Evolutionary conservation across 129 eudicot genomes (phyloP).

Genomic region (Tagetes erecta): DNA sequence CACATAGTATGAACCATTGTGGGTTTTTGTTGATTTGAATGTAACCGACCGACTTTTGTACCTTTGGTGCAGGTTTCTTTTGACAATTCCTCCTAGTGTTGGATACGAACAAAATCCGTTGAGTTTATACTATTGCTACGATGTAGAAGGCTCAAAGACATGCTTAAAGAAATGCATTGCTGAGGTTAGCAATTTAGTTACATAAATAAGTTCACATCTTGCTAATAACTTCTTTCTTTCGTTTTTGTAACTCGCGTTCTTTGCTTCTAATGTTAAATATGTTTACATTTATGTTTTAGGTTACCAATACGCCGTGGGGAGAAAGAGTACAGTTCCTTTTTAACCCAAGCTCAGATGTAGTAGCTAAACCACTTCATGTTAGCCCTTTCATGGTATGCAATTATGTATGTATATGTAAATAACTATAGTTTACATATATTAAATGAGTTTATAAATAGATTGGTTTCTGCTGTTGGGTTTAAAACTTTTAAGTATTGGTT

Average conservation of each 20-base stretch:
- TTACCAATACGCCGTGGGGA: constrained; percentile 99
- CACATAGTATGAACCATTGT: neutral
- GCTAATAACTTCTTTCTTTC: neutral
- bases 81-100: constrained; percentile 95
- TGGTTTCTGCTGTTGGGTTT: neutral
- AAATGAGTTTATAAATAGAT: neutral
- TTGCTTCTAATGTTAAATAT: neutral
- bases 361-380: constrained; percentile 92
- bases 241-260: neutral
- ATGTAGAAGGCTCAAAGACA: constrained; percentile 48
- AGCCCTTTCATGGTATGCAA: constrained; percentile 89
- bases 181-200: constrained; percentile 53
- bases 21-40: neutral
- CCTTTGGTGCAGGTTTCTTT: constrained; percentile 57
- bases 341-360: constrained; percentile 68
- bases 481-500: neutral
- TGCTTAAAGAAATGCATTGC: constrained; percentile 81
- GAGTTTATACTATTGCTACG: constrained; percentile 88
- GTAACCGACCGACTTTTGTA: constrained; percentile 11
- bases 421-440: neutral
- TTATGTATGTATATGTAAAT: neutral
- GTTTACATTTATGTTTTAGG: constrained; percentile 46
- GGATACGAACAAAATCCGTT: constrained; percentile 94
- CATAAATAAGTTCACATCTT: neutral
- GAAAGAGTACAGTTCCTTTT: constrained; percentile 82